phyloP scores from a whole-genome alignment of 768 basidiomycete genomes.

The Mycena metata region DNA sequence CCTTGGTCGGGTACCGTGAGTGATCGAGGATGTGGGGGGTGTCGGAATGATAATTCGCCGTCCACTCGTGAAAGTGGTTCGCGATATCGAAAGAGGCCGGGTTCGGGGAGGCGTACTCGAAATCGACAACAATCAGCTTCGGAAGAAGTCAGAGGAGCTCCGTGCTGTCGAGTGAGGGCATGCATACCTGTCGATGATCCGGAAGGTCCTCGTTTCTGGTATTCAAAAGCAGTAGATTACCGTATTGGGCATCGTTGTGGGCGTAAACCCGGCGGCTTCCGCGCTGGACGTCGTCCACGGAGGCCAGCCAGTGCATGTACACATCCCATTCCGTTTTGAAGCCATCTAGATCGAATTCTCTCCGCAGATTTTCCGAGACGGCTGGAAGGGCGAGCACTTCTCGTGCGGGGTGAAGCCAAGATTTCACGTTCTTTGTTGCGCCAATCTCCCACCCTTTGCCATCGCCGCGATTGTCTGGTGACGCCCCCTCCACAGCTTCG shows the following conservation, averaged over 20 bases:
- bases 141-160: constrained; percentile 24
- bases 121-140: constrained; percentile 95
- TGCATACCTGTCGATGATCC: constrained; percentile 80
- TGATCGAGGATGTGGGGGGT: constrained; percentile 76
- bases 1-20: constrained; percentile 76
- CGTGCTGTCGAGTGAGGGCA: constrained; percentile 18
- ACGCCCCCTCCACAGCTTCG: constrained; percentile 67
- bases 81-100: constrained; percentile 96
- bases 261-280: constrained; percentile 80
- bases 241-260: constrained; percentile 97
- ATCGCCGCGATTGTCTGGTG: constrained; percentile 53
- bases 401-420: constrained; percentile 80
- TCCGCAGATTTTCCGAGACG: constrained; percentile 59
- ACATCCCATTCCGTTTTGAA: constrained; percentile 76
- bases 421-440: constrained; percentile 73
- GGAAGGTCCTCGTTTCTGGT: constrained; percentile 67
- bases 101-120: constrained; percentile 96
- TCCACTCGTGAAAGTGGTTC: constrained; percentile 98
- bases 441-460: constrained; percentile 69
- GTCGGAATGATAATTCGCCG: constrained; percentile 85
- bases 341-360: constrained; percentile 71
- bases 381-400: constrained; percentile 78
- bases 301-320: constrained; percentile 80
- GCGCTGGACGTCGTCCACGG: constrained; percentile 68
- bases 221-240: constrained; percentile 86